Percentiles rank a stretch among this genome's conserved stretches.
phyloP scores from a whole-genome alignment of 352 stramenopile species.

The Globisporangium perplexum region DNA sequence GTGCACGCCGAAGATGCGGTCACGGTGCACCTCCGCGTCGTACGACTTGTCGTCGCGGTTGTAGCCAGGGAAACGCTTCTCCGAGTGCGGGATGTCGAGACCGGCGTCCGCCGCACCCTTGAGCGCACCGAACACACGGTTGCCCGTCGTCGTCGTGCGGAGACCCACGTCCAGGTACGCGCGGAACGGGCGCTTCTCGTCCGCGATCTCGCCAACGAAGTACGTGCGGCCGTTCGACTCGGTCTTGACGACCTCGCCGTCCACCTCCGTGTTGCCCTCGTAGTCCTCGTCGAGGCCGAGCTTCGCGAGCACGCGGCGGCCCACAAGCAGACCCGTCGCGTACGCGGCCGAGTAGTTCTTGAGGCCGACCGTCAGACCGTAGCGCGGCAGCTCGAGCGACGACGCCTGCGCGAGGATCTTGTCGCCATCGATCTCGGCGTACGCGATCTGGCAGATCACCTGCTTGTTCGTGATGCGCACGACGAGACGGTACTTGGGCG shows the following conservation, averaged over 20 bases:
- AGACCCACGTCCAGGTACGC: slow-evolving; percentile 97
- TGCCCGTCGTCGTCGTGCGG: slow-evolving; percentile 95
- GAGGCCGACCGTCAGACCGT: slow-evolving; percentile 95
- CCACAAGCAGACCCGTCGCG: slow-evolving; percentile 94
- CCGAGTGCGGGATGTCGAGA: slow-evolving; percentile 97
- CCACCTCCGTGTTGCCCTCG: slow-evolving; percentile 95
- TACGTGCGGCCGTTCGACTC: slow-evolving; percentile 96
- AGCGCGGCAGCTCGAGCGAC: slow-evolving; percentile 96
- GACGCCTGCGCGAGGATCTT: slow-evolving; percentile 92
- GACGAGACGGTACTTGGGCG: slow-evolving; percentile 97
- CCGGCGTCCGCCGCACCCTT: slow-evolving; percentile 98
- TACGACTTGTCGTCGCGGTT: slow-evolving; percentile 98
- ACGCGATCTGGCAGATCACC: slow-evolving; percentile 98
- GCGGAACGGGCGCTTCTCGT: slow-evolving; percentile 97
- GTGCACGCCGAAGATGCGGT: slow-evolving; percentile 98
- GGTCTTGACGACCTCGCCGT: slow-evolving; percentile 94
- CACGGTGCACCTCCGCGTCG: slow-evolving; percentile 96
- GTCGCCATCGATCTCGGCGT: slow-evolving; percentile 98
- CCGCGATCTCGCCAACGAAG: slow-evolving; percentile 98
- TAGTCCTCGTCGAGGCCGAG: slow-evolving; percentile 98
- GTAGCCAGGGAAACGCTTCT: slow-evolving; percentile 99
- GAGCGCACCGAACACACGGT: slow-evolving; percentile 98
- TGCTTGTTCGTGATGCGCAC: slow-evolving; percentile 95
- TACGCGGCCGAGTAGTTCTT: slow-evolving; percentile 99
- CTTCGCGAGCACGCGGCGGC: slow-evolving; percentile 96